Percentiles rank a stretch among this genome's conserved stretches.
Conservation (phyloP, 345 rosid genomes). For the Iberis pinnata region DNA sequence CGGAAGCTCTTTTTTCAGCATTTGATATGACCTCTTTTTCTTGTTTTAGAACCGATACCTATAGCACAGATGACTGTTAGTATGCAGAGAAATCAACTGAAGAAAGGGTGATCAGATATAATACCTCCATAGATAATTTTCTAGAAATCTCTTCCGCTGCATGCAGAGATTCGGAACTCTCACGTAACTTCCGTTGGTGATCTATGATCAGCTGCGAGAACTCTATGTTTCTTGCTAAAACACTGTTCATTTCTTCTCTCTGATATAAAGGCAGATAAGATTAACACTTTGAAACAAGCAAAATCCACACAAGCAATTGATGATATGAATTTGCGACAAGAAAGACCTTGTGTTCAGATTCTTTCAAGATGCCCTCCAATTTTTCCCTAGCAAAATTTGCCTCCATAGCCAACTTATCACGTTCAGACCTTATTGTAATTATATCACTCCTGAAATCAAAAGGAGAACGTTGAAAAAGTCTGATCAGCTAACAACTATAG, state of each 20-base stretch:
- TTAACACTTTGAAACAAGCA: slow-evolving; percentile 15
- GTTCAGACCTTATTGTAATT: slow-evolving; percentile 58
- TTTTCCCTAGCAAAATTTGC: slow-evolving; percentile 69
- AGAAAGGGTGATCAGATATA: slow-evolving; percentile 1
- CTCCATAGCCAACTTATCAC: slow-evolving; percentile 71
- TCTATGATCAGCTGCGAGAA: slow-evolving; percentile 72
- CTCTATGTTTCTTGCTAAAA: slow-evolving; percentile 79
- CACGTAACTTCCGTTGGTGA: slow-evolving; percentile 73
- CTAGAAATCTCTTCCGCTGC: slow-evolving; percentile 71
- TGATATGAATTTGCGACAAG: slow-evolving; percentile 1
- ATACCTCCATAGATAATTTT: slow-evolving; percentile 82
- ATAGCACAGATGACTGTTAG: slow-evolving; percentile 20
- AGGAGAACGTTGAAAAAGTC: slow-evolving; percentile 5
- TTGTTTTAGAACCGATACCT: slow-evolving; percentile 67
- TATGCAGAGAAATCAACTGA: slow-evolving; percentile 1
- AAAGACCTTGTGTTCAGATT: slow-evolving; percentile 70
- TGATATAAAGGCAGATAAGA: slow-evolving; percentile 30
- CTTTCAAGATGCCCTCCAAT: slow-evolving; percentile 62
- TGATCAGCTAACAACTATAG: slow-evolving; percentile 3
- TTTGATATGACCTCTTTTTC: slow-evolving; percentile 72
- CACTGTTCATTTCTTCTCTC: slow-evolving; percentile 58
- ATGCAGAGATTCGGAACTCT: slow-evolving; percentile 60
- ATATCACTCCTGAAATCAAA: slow-evolving; percentile 51
- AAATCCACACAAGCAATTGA: slow-evolving; percentile 8
- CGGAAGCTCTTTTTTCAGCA: slow-evolving; percentile 87